Conservation (phyloP, 139 green algal genomes). For the Volvox africanus region DNA sequence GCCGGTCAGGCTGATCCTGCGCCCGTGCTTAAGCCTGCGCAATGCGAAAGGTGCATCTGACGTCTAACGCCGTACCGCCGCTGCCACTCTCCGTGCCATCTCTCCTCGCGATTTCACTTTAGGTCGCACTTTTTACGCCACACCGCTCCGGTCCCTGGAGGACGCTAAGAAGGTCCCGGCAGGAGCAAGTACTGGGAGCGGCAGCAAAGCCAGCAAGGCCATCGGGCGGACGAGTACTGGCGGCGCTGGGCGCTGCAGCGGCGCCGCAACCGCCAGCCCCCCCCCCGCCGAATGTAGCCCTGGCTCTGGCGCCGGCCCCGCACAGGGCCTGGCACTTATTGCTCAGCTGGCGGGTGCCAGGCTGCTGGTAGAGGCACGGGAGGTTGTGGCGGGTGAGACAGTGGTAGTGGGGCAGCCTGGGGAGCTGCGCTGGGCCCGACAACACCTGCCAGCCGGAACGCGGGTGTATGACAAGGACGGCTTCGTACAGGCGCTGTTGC, state of each 20-base stretch:
- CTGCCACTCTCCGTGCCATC: no score
- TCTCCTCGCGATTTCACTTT: no score
- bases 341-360: constrained; percentile 18
- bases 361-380: not conserved
- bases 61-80: no score
- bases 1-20: no score
- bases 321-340: constrained; percentile 28
- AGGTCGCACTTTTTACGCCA: constrained; percentile 25
- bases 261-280: not conserved
- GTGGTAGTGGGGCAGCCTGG: not conserved
- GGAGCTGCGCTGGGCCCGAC: constrained; percentile 12
- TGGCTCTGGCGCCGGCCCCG: not conserved
- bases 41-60: no score
- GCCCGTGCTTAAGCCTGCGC: no score
- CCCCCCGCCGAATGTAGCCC: not conserved
- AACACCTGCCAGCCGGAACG: constrained; percentile 15
- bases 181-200: not conserved
- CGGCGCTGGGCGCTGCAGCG: not conserved
- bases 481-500: constrained; percentile 24
- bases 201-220: not conserved
- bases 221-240: not conserved
- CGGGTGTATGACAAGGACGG: constrained; percentile 39
- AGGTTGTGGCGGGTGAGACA: not conserved
- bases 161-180: constrained; percentile 18
- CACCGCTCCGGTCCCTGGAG: not conserved